Conservation (phyloP, 2,329 filamentous ascomycete species). For the Cladosporium phlei region DNA sequence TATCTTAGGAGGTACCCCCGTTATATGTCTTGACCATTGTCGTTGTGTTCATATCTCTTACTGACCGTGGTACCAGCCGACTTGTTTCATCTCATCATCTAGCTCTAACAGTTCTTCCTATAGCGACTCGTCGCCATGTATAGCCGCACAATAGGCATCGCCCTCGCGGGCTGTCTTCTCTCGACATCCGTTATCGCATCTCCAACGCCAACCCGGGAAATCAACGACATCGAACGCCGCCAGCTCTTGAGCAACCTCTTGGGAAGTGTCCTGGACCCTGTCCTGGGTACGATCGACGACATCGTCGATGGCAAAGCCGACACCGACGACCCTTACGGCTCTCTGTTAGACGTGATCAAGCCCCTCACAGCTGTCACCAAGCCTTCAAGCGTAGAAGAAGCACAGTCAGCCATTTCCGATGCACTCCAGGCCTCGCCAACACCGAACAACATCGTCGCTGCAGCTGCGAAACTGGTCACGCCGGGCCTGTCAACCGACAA, state of each 20-base stretch:
- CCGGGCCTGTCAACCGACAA: slow-evolving; percentile 29
- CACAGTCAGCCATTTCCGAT: slow-evolving; percentile 15
- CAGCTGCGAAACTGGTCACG: slow-evolving; percentile 23
- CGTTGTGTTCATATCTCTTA: too few relatives aligned
- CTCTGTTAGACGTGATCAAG: slow-evolving; percentile 15
- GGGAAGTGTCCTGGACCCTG: not conserved
- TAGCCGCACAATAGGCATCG: not conserved
- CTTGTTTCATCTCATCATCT: too few relatives aligned
- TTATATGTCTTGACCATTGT: too few relatives aligned
- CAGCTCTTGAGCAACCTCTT: not conserved
- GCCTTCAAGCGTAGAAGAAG: slow-evolving; percentile 23
- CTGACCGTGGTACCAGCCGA: too few relatives aligned
- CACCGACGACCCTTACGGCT: not conserved
- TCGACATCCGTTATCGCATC: not conserved
- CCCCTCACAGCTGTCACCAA: slow-evolving; percentile 24
- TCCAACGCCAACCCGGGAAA: not conserved
- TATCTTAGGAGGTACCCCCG: too few relatives aligned
- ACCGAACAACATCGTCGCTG: slow-evolving; percentile 26
- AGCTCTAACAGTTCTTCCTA: too few relatives aligned
- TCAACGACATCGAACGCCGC: not conserved
- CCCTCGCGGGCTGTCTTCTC: not conserved
- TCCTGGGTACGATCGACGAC: not conserved
- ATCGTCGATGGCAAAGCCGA: slow-evolving; percentile 1
- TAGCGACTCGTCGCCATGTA: too few relatives aligned
- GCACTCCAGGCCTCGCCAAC: slow-evolving; percentile 19